Conservation (phyloP, 331 rosid species). For the Dryas integrifolia region DNA sequence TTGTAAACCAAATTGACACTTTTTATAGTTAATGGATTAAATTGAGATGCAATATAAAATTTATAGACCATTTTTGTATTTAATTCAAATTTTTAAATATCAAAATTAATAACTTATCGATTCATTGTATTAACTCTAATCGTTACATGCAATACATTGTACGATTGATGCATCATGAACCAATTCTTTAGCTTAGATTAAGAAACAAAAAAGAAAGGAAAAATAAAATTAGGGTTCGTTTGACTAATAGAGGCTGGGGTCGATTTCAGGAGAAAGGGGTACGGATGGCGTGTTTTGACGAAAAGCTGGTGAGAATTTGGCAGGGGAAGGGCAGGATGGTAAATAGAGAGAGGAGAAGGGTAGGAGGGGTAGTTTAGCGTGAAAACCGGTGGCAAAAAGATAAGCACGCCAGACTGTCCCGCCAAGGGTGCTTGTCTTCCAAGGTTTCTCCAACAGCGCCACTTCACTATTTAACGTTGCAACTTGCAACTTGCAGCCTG, state of each 20-base stretch:
- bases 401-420: slow-evolving; percentile 75
- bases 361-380: slow-evolving; percentile 37
- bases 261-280: background rate
- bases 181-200: no score
- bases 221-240: background rate
- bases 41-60: no score
- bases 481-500: background rate
- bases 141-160: no score
- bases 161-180: no score
- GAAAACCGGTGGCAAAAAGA: slow-evolving; percentile 44
- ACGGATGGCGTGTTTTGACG: background rate
- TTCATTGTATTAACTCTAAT: no score
- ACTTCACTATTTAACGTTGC: slow-evolving; percentile 11
- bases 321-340: background rate
- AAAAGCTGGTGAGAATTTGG: background rate
- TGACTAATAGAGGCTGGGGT: background rate
- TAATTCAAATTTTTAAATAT: no score
- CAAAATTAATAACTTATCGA: no score
- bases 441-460: slow-evolving; percentile 9
- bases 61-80: no score
- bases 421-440: slow-evolving; percentile 26
- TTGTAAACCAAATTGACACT: no score
- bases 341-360: slow-evolving; percentile 22
- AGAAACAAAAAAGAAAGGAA: background rate
- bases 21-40: no score